Evolutionary conservation across 352 stramenopile species (phyloP), one percentile per base, ranked within the genome.

Genomic region (Globisporangium nunn): DNA sequence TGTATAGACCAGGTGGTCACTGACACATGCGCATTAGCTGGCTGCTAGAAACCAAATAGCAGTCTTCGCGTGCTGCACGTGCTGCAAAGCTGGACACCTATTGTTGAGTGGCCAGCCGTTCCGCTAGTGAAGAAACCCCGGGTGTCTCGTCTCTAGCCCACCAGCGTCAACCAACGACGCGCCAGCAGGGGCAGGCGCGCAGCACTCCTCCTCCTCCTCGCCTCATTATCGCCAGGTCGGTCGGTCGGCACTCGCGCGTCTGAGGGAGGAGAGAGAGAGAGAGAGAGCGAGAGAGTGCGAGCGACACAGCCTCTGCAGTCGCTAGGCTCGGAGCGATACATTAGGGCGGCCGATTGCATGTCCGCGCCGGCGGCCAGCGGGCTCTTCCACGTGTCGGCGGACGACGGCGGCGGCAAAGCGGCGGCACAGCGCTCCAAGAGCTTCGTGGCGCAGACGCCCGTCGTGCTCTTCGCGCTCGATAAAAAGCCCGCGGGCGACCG

Each of bases 381-480:
- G 14, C 63, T 72, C 63, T 67, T 67, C 63, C 61, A 75, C 58
- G 66, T 41, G 54, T 59, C 50, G 37, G 39, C 63, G 7, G 43
- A 30, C 35, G 35, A 11, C 18, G 18, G 65, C 18, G 18, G 65
- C 4, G 28, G 23, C 15, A 64, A 64, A 33, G 30, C 58, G 5
- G 56, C 53, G 23, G 23, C 23, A 23, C 23, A 23, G 11, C 51
- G 58, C 17, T 54, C 58, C 43, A 53, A 64, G 58, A 64, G 58
- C 58, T 64, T 64, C 48, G 47, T 64, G 30, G 41, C 41, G 41
- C 58, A 59, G 15, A 50, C 59, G 39, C 58, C 58, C 12, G 52
- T 64, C 14, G 58, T 64, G 52, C 58, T 64, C 17, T 55, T 64
- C 18, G 35, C 50, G 29, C 58, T 64, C 52, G 51, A 59, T 10